Evolutionary conservation across 345 rosid species (phyloP), one percentile per base, ranked within the genome.

Genomic region (Populus euphratica): DNA sequence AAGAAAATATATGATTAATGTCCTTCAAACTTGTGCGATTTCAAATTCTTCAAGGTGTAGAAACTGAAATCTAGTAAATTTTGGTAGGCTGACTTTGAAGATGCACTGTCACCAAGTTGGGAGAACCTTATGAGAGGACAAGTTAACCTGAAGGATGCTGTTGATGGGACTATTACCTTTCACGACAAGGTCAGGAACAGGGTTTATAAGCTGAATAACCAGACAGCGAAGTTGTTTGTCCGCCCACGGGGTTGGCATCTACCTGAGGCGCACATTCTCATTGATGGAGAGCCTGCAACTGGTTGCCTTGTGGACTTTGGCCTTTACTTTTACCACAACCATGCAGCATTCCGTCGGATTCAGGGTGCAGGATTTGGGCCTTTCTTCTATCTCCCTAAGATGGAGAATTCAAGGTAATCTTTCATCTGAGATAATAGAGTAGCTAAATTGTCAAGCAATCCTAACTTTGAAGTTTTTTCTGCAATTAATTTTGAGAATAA

Each of bases 191-290:
- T 89, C 31, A 90, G 98, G 79, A 90, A 92, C 85, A 91, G 86
- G 78, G 90, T 89, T 69, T 93, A 92, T 86, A 93, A 89, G 87
- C 96, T 96, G 77, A 92, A 93, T 73, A 90, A 96, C 29, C 90
- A 88, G 76, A 85, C 82, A 12, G 96, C 99, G 14, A 92, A 90
- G 87, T 86, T 96, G 8, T 93, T 96, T 80, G 96, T 96, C 69
- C 89, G 97, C 14, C 96, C 96, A 33, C 74, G 98, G 69, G 98
- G 98, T 23, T 93, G 99, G 99, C 99, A 96, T 76, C 82, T 93
- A 5, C 97, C 96, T 0, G 98, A 96, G 81, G 86, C 93, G 33
- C 99, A 91, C 79, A 89, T 93, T 81, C 77, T 92, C 74, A 90
- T 93, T 18, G 98, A 91, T 6, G 97, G 97, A 1, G 92, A 91